These are phyloP conservation scores for Fusarium irregulare DNA, from an alignment of 2,329 filamentous ascomycete genomes.

Conservation along the genomic window DNA sequence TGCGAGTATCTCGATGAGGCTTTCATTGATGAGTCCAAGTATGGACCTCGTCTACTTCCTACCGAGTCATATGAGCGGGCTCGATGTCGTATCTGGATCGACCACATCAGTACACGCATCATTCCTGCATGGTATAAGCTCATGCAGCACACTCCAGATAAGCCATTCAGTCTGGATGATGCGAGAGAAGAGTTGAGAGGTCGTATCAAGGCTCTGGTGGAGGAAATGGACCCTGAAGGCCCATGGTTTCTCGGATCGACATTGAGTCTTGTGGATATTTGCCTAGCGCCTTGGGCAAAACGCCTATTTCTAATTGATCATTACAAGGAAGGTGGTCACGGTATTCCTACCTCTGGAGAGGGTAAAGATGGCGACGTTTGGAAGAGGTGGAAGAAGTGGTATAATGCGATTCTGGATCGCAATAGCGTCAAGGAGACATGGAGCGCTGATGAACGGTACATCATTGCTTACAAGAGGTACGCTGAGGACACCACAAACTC, in stretches of 20 bases:
- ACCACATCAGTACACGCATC: conserved; percentile 75
- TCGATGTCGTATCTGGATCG: conserved; percentile 76
- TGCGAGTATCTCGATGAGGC: conserved; percentile 82
- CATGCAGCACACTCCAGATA: conserved; percentile 65
- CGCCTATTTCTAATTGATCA: conserved; percentile 80
- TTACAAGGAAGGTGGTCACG: conserved; percentile 71
- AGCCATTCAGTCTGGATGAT: conserved; percentile 61
- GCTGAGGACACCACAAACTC: conserved; percentile 73
- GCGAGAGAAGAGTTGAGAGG: conserved; percentile 68
- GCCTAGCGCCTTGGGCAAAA: conserved; percentile 78
- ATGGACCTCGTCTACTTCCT: conserved; percentile 66
- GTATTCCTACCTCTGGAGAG: conserved; percentile 62
- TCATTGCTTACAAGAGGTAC: conserved; percentile 75
- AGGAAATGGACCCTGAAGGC: conserved; percentile 66
- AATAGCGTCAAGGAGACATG: conserved; percentile 74
- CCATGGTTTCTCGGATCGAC: conserved; percentile 75
- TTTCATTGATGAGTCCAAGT: conserved; percentile 59
- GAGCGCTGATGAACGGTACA: conserved; percentile 74
- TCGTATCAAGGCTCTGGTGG: conserved; percentile 69
- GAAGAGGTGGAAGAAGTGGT: conserved; percentile 74
- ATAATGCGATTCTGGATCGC: conserved; percentile 66
- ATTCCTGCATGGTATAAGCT: conserved; percentile 76
- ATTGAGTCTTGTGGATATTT: conserved; percentile 76
- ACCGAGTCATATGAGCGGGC: conserved; percentile 72
- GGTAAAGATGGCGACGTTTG: conserved; percentile 71